Evolutionary conservation across 2,329 filamentous ascomycete species (phyloP).

Genomic region (Gremmenia infestans): DNA sequence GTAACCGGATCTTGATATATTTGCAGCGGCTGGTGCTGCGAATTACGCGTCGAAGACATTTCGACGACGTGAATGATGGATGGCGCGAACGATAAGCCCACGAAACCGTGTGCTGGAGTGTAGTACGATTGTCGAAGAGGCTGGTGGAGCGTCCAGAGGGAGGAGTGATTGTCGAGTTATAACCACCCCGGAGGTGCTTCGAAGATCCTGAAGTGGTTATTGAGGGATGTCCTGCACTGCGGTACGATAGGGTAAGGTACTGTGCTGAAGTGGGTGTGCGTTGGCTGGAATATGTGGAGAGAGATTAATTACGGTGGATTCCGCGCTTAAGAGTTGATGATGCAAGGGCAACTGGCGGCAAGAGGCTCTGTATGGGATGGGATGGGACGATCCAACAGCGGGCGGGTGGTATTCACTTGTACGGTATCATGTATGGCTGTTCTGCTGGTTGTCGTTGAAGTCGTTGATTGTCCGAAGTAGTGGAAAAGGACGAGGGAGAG

Average conservation of each 20-base stretch:
- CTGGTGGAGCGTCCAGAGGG: conserved; percentile 14
- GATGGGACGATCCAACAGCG: no score
- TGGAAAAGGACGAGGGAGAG: no score
- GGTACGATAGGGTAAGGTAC: conserved; percentile 4
- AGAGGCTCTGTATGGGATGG: neutral
- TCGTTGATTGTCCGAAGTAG: no score
- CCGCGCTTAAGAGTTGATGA: conserved; percentile 18
- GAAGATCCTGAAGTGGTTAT: conserved; percentile 16
- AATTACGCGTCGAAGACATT: conserved; percentile 40
- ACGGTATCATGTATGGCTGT: no score
- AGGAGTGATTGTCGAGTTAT: no score
- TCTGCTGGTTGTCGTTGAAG: no score
- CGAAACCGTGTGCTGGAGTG: neutral
- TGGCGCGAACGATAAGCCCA: conserved; percentile 18
- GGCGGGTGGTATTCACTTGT: no score
- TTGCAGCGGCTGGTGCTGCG: conserved; percentile 45
- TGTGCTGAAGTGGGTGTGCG: conserved; percentile 23
- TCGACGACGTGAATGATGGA: conserved; percentile 37
- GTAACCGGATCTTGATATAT: conserved; percentile 53
- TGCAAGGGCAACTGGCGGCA: conserved; percentile 22
- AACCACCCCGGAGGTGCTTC: neutral
- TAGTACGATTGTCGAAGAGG: neutral
- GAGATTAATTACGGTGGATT: conserved; percentile 29
- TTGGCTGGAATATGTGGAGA: conserved; percentile 31
- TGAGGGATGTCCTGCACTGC: conserved; percentile 11